Evolutionary conservation across 345 rosid genomes (phyloP).

Genomic region (Populus deltoides): DNA sequence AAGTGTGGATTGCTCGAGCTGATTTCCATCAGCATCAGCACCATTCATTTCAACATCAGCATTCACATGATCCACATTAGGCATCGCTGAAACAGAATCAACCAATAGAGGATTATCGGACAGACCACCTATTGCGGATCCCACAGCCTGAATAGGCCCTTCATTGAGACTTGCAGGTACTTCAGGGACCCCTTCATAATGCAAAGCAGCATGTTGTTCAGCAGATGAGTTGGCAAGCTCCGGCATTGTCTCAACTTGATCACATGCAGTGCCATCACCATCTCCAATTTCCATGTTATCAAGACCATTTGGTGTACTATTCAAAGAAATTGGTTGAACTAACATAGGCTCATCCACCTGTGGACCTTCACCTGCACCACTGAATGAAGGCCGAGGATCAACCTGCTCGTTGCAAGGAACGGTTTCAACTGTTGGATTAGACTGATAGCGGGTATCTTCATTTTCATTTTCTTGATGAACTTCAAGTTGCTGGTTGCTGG

Average conservation of each 20-base stretch:
- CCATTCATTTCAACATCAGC: slow-evolving; percentile 80
- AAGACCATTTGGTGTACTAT: slow-evolving; percentile 48
- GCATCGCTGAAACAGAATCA: slow-evolving; percentile 36
- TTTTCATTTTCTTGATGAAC: slow-evolving; percentile 46
- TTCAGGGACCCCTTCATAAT: slow-evolving; percentile 29
- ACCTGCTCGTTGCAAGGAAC: slow-evolving; percentile 34
- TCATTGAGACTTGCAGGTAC: slow-evolving; percentile 39
- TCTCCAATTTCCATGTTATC: slow-evolving; percentile 76
- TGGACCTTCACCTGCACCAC: slow-evolving; percentile 30
- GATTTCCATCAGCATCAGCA: slow-evolving; percentile 56
- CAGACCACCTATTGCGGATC: slow-evolving; percentile 27
- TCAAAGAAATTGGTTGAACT: slow-evolving; percentile 51
- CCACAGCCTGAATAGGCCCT: slow-evolving; percentile 28
- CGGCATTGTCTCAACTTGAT: slow-evolving; percentile 38
- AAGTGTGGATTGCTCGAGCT: slow-evolving; percentile 41
- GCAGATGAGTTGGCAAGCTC: slow-evolving; percentile 47
- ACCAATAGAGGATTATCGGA: slow-evolving; percentile 22
- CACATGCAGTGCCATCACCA: slow-evolving; percentile 42
- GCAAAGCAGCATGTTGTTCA: slow-evolving; percentile 37
- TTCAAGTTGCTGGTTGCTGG: slow-evolving; percentile 48
- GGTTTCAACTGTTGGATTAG: slow-evolving; percentile 39
- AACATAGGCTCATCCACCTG: slow-evolving; percentile 40
- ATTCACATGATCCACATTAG: slow-evolving; percentile 37
- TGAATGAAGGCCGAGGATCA: slow-evolving; percentile 25
- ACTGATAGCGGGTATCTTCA: slow-evolving; percentile 35